A percentile compares a stretch with the other conserved stretches of the same genome.
Conservation (phyloP, 106 monocot genomes). For the Acorus gramineus region DNA sequence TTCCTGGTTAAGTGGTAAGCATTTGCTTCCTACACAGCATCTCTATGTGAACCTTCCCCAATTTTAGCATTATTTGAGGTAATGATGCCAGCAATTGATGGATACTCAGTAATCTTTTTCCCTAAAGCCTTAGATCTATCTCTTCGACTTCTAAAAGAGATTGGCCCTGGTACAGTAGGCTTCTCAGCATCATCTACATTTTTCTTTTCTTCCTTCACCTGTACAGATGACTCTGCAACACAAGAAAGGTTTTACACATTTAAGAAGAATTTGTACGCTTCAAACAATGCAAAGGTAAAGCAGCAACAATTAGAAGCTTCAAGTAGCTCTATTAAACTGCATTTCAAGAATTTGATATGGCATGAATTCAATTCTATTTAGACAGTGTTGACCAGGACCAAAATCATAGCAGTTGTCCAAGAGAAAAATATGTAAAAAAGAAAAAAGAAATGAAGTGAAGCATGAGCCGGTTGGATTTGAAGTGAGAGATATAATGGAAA, state of each 20-base stretch:
- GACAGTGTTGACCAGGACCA: too few relatives aligned
- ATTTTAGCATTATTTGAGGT: conserved; percentile 39
- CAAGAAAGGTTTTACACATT: conserved; percentile 6
- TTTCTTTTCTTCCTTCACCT: conserved; percentile 70
- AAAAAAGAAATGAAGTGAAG: too few relatives aligned
- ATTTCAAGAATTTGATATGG: too few relatives aligned
- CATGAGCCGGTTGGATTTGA: too few relatives aligned
- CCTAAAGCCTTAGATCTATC: conserved; percentile 33
- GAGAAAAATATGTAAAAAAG: too few relatives aligned
- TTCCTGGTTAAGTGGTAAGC: conserved; percentile 20
- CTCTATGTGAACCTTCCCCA: conserved; percentile 26
- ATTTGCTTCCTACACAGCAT: conserved; percentile 42
- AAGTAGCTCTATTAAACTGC: too few relatives aligned
- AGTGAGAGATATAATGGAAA: too few relatives aligned
- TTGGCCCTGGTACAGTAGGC: conserved; percentile 28
- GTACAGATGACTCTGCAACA: conserved; percentile 64
- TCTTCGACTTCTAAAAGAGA: conserved; percentile 21
- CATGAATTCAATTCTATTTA: too few relatives aligned
- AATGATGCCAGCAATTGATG: conserved; percentile 12
- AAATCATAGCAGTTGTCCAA: too few relatives aligned
- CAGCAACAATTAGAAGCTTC: too few relatives aligned
- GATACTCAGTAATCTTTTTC: conserved; percentile 36
- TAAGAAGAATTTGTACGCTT: neutral
- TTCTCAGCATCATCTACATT: conserved; percentile 40
- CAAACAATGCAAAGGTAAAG: too few relatives aligned